Base-by-base conservation (phyloP, 192 early-diverging fungal genomes). In the Borealophlyctis nickersoniae region DNA sequence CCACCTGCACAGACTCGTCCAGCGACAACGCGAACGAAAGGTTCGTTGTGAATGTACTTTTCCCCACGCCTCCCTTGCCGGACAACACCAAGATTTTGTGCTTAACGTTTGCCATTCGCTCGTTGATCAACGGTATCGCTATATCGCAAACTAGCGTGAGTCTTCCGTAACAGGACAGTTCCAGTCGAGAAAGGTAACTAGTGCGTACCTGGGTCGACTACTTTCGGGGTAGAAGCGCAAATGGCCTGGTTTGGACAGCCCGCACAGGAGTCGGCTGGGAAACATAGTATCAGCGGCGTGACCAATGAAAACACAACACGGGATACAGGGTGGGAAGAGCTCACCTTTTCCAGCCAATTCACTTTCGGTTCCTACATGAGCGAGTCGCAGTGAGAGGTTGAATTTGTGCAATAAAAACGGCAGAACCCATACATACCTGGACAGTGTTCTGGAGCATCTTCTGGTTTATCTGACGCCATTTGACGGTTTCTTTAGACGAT, bases 31-130 rank as follows among this genome's bases (percentile, higher is more conserved):
- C 74, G 52, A 79, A 72, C 2, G 77, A 52, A 28, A 83, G 64
- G 56, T 98, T 95, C 2, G 94, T 87, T 2, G 92, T 91, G 65
- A 98, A 92, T 26, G 93, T 96, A 19, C 89, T 91, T 76, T 99
- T 99, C 49, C 96, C 96, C 0, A 99, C 94, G 28, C 96, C 96
- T 53, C 96, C 96, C 76, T 99, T 99, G 28, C 96, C 96, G 0
- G 91, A 94, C 24, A 99, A 84, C 4, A 99, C 89, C 7, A 99
- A 75, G 14, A 98, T 80, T 60, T 95, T 92, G 64, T 92, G 89
- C 74, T 94, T 94, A 28, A 91, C 83, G 35, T 49, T 29, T 23
- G 65, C n/a, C 49, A 83, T 56, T 22, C 73, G 62, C 34, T 70
- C 69, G 11, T 67, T 71, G 27, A 83, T 83, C 26, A 70, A 58